Conservation (phyloP, 2,329 filamentous ascomycete species). For the Neocucurbitaria cava region DNA sequence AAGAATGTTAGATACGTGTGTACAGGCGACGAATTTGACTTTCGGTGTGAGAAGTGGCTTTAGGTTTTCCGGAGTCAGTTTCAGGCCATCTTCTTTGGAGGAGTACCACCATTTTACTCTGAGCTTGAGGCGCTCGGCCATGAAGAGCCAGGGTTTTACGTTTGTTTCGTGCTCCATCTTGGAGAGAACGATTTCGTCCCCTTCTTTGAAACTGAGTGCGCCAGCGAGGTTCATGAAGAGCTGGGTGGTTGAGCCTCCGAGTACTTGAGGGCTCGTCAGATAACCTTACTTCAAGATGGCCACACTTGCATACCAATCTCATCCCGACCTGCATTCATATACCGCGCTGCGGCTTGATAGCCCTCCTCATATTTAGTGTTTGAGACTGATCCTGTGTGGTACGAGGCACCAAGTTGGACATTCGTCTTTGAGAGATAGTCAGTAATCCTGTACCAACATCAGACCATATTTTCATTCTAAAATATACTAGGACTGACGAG, state of each 20-base stretch:
- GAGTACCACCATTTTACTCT: slow-evolving; percentile 74
- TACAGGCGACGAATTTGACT: slow-evolving; percentile 75
- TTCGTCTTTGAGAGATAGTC: slow-evolving; percentile 73
- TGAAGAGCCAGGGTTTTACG: slow-evolving; percentile 73
- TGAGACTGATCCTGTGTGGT: slow-evolving; percentile 65
- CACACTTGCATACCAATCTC: slow-evolving; percentile 64
- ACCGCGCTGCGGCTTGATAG: slow-evolving; percentile 70
- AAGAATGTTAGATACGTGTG: slow-evolving; percentile 76
- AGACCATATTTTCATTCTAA: not conserved
- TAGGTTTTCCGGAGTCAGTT: slow-evolving; percentile 65
- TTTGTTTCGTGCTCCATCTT: slow-evolving; percentile 81
- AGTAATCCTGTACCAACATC: slow-evolving; percentile 55
- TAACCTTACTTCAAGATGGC: not conserved
- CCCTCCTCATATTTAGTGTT: slow-evolving; percentile 67
- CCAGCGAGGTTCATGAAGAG: slow-evolving; percentile 71
- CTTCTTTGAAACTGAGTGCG: slow-evolving; percentile 42
- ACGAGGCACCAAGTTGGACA: slow-evolving; percentile 77
- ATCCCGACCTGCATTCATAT: slow-evolving; percentile 70
- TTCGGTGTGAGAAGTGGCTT: slow-evolving; percentile 65
- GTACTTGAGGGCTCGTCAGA: slow-evolving; percentile 53
- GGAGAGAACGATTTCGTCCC: slow-evolving; percentile 74
- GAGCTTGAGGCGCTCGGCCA: slow-evolving; percentile 67
- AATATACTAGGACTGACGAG: slow-evolving; percentile 56
- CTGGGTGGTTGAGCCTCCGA: slow-evolving; percentile 78
- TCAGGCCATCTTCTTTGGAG: slow-evolving; percentile 57